Base-by-base conservation (phyloP, 192 early-diverging fungal genomes). In the Dissophora ornata region DNA sequence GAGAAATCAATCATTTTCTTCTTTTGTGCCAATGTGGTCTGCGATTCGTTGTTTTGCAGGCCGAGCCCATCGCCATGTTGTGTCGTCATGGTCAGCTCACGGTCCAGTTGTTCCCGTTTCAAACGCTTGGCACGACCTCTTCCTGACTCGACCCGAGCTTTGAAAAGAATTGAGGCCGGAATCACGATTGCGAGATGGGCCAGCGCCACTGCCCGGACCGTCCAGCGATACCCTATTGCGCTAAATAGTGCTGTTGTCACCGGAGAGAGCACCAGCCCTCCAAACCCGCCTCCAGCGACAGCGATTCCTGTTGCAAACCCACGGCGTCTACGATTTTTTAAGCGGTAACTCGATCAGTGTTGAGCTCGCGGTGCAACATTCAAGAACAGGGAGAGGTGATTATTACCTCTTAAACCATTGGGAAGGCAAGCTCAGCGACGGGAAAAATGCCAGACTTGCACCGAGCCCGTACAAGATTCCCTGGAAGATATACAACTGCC, bases 251-350 rank as follows among this genome's bases (percentile, higher is more conserved):
- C 67, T 24, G 80, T 74, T 7, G 83, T 85, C 0, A 82, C 70
- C 0, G 85, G 86, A 2, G 84, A 83, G 51, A 87, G 51, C 55
- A 77, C 74, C 7, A 88, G 69, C 10, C 85, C 85, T 34, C 87
- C 87, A 33, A 86, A 60, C 0, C 87, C 87, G 24, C 80, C 82
- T 49, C 87, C 87, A 21, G 84, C 81, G 0, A 84, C 82, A 0
- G 62, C 82, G 22, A 86, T 67, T 19, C 87, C 87, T 1, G 83
- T 79, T 10, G 85, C 87, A 29, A 86, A 63, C 13, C 81, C 80
- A 34, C 83, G 80, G 24, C 71, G 71, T 25, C 71, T 75, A 61
- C 7, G 8, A 42, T 38, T 24, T 28, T 25, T 21, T 33, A 9
- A 36, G 18, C 38, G 16, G 32, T n/a, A 46, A 42, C 1, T 33